These are phyloP conservation scores for Aspergillus sclerotioniger DNA, from an alignment of 495 filamentous ascomycete genomes.

Conservation along the genomic window DNA sequence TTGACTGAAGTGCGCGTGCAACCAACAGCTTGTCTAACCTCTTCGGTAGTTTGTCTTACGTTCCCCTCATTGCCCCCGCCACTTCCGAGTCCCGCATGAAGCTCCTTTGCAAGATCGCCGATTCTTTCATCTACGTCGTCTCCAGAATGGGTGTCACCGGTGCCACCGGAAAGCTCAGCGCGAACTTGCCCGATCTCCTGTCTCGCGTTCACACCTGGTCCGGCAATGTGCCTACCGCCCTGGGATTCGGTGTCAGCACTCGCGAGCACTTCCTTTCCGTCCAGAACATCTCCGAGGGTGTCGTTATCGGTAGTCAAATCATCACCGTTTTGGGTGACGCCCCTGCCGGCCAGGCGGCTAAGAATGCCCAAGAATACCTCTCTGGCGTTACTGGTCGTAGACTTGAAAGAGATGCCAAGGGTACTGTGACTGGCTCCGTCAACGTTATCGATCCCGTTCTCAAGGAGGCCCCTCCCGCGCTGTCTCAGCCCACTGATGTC, in stretches of 20 bases:
- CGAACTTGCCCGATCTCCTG: conserved; percentile 75
- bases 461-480: conserved; percentile 37
- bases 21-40: conserved; percentile 1
- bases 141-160: conserved; percentile 97
- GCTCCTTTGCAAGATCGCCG: conserved; percentile 91
- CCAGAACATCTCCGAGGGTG: conserved; percentile 81
- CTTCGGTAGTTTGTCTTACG: conserved; percentile 72
- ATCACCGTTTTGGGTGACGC: conserved; percentile 75
- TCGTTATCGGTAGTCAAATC: conserved; percentile 96
- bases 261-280: conserved; percentile 89
- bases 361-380: conserved; percentile 83
- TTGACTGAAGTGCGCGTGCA: background rate
- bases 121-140: conserved; percentile 99
- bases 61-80: conserved; percentile 90
- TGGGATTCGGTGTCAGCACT: conserved; percentile 96
- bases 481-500: conserved; percentile 48
- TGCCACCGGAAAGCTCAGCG: conserved; percentile 76
- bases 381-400: conserved; percentile 70
- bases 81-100: conserved; percentile 93
- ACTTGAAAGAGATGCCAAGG: conserved; percentile 37
- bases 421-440: conserved; percentile 34
- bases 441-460: conserved; percentile 60
- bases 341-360: conserved; percentile 62
- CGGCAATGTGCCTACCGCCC: conserved; percentile 82
- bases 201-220: conserved; percentile 86